Evolutionary conservation across 345 rosid genomes (phyloP).

Genomic region (Litchi chinensis): DNA sequence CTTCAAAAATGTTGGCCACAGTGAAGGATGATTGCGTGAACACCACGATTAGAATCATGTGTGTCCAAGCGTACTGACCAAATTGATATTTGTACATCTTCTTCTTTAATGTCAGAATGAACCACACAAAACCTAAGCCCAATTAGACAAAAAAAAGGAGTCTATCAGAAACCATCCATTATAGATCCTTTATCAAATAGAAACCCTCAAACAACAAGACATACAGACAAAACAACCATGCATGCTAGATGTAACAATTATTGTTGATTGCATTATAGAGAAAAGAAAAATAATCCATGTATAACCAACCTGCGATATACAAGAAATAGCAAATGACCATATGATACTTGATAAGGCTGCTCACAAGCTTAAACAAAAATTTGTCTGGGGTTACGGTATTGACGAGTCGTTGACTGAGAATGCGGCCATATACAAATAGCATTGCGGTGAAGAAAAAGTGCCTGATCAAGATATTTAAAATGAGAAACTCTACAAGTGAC

Average conservation of each 20-base stretch:
- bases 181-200: neutral
- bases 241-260: neutral
- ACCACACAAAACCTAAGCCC: constrained; percentile 92
- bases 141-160: neutral
- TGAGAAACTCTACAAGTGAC: constrained; percentile 7
- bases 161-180: constrained; percentile 1
- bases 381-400: constrained; percentile 85
- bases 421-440: constrained; percentile 94
- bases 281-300: neutral
- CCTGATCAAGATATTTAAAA: constrained; percentile 49
- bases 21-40: constrained; percentile 97
- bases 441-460: constrained; percentile 97
- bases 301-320: constrained; percentile 80
- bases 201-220: neutral
- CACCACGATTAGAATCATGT: constrained; percentile 96
- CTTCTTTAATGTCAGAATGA: constrained; percentile 93
- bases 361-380: constrained; percentile 78
- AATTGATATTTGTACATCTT: constrained; percentile 99
- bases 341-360: constrained; percentile 83
- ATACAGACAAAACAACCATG: neutral
- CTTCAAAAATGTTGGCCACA: constrained; percentile 98
- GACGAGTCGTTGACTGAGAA: constrained; percentile 89
- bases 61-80: constrained; percentile 99
- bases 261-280: neutral
- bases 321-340: constrained; percentile 85